Conservation (phyloP, 768 basidiomycete species). For the Phanerodontia chrysosporium region DNA sequence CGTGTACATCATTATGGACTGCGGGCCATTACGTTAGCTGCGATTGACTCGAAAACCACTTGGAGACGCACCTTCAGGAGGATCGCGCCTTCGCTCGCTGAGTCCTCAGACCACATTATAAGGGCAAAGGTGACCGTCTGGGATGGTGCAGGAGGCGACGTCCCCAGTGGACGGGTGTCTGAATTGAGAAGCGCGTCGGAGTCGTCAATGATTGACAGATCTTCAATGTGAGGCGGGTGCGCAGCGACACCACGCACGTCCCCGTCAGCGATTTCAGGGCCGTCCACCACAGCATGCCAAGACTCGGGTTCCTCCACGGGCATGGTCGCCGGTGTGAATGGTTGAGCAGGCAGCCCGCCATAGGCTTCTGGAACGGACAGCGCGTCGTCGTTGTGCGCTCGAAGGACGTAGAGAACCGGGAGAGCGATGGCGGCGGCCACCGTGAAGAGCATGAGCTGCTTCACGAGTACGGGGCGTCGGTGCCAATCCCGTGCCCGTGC, state of each 20-base stretch:
- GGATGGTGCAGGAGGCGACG: background rate
- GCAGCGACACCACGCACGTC: background rate
- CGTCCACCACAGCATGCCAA: background rate
- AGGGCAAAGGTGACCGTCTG: constrained; percentile 30
- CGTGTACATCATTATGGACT: constrained; percentile 23
- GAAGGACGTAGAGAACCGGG: background rate
- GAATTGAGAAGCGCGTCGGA: background rate
- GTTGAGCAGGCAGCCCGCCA: background rate
- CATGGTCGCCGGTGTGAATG: background rate
- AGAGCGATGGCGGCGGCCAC: background rate
- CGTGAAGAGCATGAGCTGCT: background rate
- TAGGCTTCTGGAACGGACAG: background rate
- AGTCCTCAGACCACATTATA: constrained; percentile 40
- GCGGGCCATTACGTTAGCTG: no score
- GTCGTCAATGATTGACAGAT: background rate
- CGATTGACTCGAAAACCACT: no score
- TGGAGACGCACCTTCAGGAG: constrained; percentile 35
- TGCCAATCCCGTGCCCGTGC: background rate
- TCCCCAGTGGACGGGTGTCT: background rate
- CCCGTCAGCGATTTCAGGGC: background rate
- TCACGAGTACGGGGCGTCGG: background rate
- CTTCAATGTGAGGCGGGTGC: background rate
- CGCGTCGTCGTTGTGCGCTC: background rate
- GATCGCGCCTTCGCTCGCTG: constrained; percentile 40
- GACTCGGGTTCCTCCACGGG: background rate